Conservation (phyloP, 2,329 filamentous ascomycete genomes). For the Drechslerella coelobrocha region DNA sequence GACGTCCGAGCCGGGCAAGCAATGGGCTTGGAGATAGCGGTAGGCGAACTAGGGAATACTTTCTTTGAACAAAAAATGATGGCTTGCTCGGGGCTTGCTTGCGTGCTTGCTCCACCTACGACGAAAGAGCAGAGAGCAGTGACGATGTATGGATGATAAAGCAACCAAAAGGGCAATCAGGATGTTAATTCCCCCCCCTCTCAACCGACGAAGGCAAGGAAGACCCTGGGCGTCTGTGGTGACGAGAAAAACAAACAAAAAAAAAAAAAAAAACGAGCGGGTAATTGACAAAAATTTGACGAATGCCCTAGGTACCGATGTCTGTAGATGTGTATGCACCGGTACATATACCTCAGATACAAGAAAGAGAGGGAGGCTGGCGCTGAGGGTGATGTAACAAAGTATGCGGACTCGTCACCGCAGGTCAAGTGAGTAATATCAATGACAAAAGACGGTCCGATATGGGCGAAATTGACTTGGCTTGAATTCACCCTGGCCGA, state of each 20-base stretch:
- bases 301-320: background rate
- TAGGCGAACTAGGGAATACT: no score
- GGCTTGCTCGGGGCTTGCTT: no score
- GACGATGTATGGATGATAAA: background rate
- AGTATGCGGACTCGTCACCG: background rate
- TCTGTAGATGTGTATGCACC: background rate
- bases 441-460: conserved; percentile 42
- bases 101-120: background rate
- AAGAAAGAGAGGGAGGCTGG: conserved; percentile 1
- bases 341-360: conserved; percentile 11
- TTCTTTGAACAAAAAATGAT: no score
- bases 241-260: background rate
- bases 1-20: no score
- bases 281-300: background rate
- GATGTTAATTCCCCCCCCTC: background rate
- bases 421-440: conserved; percentile 32
- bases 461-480: conserved; percentile 12
- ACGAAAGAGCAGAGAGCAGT: background rate
- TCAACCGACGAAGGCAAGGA: background rate
- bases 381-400: conserved; percentile 13
- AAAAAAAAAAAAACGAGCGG: background rate
- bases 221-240: background rate
- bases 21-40: no score
- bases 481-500: background rate
- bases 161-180: background rate